Conservation (phyloP, 805 yeast genomes). For the Candida arabinofermentans region DNA sequence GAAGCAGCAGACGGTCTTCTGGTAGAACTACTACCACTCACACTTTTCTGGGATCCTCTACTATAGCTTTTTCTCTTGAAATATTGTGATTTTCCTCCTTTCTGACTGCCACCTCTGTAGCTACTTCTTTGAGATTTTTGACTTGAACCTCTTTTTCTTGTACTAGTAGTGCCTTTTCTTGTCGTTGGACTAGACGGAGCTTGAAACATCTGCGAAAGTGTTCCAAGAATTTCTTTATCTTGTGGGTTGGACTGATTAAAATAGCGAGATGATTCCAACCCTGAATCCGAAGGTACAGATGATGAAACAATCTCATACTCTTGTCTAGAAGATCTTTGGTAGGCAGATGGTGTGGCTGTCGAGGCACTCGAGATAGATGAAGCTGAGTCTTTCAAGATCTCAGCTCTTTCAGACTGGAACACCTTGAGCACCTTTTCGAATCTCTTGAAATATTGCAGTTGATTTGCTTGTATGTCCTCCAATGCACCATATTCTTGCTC, state of each 20-base stretch:
- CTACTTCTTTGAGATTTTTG: not conserved
- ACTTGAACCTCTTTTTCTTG: conserved; percentile 3
- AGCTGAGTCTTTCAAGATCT: not conserved
- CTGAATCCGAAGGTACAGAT: conserved; percentile 13
- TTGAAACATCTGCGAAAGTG: conserved; percentile 13
- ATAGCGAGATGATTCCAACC: conserved; percentile 8
- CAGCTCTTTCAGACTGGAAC: conserved; percentile 17
- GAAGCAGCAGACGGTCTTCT: conserved; percentile 4
- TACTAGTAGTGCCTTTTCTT: not conserved
- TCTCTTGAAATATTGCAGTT: conserved; percentile 22
- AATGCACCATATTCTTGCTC: conserved; percentile 42
- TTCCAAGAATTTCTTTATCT: conserved; percentile 12
- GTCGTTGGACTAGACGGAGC: conserved; percentile 2
- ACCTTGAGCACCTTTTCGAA: conserved; percentile 23
- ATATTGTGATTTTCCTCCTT: conserved; percentile 9
- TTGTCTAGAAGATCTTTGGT: not conserved
- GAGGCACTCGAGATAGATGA: not conserved
- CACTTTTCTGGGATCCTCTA: not conserved
- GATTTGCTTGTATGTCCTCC: conserved; percentile 32
- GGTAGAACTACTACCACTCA: conserved; percentile 2
- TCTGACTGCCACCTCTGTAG: conserved; percentile 9
- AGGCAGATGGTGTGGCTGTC: not conserved
- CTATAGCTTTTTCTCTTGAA: not conserved
- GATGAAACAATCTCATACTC: conserved; percentile 17
- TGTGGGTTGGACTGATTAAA: conserved; percentile 2